Evolutionary conservation across 2,329 filamentous ascomycete genomes (phyloP).

Genomic region (Aspergillus nomiae): DNA sequence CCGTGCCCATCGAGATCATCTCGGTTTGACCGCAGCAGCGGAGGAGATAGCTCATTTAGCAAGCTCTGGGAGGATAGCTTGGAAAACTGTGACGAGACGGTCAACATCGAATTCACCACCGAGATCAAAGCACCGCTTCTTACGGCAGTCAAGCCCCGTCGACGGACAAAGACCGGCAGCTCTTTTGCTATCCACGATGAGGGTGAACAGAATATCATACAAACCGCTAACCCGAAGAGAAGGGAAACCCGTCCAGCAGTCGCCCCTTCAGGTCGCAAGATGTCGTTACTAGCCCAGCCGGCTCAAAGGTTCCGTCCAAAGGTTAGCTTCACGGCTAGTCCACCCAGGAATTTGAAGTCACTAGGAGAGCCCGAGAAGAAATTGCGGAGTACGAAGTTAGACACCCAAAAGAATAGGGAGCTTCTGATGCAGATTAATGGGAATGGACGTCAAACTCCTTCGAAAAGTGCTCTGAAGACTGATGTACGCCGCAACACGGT

Average conservation of each 20-base stretch:
- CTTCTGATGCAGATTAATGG: slow-evolving; percentile 19
- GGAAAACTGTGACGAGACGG: slow-evolving; percentile 36
- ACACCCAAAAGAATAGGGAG: slow-evolving; percentile 18
- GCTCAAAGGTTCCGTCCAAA: slow-evolving; percentile 43
- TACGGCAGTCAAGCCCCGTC: slow-evolving; percentile 31
- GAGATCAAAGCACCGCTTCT: slow-evolving; percentile 37
- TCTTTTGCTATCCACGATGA: slow-evolving; percentile 46
- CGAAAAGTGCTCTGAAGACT: slow-evolving; percentile 29
- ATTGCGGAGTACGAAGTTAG: slow-evolving; percentile 10
- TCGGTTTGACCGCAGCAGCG: slow-evolving; percentile 18
- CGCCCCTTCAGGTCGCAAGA: slow-evolving; percentile 23
- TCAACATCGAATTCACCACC: slow-evolving; percentile 44
- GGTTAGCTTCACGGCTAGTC: slow-evolving; percentile 29
- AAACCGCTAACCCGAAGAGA: slow-evolving; percentile 17
- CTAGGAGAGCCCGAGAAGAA: slow-evolving; percentile 11
- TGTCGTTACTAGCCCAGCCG: slow-evolving; percentile 43
- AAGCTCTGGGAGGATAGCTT: slow-evolving; percentile 29
- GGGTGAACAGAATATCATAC: slow-evolving; percentile 14
- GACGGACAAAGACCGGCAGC: slow-evolving; percentile 27
- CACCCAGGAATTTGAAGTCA: slow-evolving; percentile 17
- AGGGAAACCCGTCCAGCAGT: slow-evolving; percentile 20
- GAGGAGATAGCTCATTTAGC: slow-evolving; percentile 22
- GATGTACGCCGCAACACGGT: slow-evolving; percentile 40
- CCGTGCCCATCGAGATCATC: slow-evolving; percentile 35
- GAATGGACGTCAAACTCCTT: background rate